Percentiles rank a stretch among this genome's conserved stretches.
Evolutionary conservation across 331 rosid genomes (phyloP).

Genomic region (Malus hybrid): DNA sequence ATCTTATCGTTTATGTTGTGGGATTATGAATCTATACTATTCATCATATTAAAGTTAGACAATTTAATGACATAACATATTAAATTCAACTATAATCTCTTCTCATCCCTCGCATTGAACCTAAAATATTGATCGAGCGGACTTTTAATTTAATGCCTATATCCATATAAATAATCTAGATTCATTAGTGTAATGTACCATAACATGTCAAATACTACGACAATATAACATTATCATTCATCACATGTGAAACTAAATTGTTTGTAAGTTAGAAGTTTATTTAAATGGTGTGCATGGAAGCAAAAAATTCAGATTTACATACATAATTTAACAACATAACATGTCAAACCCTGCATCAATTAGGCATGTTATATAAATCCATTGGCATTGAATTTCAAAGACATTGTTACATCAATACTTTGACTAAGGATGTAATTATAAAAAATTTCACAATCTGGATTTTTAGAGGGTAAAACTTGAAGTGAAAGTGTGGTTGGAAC

Average conservation of each 20-base stretch:
- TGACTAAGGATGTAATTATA: neutral
- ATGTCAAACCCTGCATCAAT: neutral
- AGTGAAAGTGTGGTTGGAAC: neutral
- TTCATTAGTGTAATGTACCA: neutral
- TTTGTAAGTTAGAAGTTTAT: neutral
- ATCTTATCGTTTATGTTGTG: too few species aligned
- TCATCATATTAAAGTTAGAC: neutral
- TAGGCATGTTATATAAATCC: neutral
- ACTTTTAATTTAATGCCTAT: neutral
- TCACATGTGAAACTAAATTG: neutral
- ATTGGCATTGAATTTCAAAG: neutral
- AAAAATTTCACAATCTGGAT: too few species aligned
- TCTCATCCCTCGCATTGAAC: neutral
- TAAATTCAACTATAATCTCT: neutral
- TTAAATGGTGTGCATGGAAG: neutral
- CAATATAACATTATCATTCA: neutral
- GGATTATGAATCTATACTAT: too few species aligned
- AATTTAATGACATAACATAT: neutral
- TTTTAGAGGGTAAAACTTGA: neutral
- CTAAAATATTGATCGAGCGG: too few species aligned
- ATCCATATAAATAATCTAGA: neutral
- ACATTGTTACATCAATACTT: neutral
- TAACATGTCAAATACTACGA: neutral
- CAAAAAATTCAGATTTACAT: too few species aligned
- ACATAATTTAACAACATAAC: neutral